phyloP scores from a whole-genome alignment of 176 grass and related monocot species.

The Aegilops tauschii region DNA sequence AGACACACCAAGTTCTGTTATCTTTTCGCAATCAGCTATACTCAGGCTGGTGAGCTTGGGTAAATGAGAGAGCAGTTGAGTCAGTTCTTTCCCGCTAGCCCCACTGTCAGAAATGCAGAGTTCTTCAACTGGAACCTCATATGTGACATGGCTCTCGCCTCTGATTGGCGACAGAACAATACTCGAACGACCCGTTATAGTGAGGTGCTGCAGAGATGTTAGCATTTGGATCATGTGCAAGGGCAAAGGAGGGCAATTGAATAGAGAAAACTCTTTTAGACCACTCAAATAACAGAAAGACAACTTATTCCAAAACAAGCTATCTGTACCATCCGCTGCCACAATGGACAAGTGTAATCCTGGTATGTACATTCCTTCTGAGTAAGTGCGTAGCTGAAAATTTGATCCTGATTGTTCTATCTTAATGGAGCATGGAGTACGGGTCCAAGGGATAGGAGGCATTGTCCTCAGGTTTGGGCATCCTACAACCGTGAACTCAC shows the following conservation, averaged over 20 bases:
- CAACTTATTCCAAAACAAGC: neutral
- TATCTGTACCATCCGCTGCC: neutral
- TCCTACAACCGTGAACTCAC: neutral
- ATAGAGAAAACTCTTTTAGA: accelerated
- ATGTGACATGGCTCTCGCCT: neutral
- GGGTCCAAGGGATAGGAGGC: neutral
- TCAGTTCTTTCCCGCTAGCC: neutral
- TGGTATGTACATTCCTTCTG: accelerated
- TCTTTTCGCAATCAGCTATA: no score
- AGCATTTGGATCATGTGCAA: neutral
- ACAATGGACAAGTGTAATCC: accelerated
- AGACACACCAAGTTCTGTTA: no score
- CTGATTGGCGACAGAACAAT: neutral
- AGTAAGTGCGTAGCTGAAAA: accelerated
- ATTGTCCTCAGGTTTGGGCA: neutral
- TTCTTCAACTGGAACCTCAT: neutral
- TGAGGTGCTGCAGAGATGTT: neutral
- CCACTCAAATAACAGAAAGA: neutral
- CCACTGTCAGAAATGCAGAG: accelerated
- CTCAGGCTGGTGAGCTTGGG: no score
- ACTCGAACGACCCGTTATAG: accelerated
- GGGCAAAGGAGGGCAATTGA: accelerated
- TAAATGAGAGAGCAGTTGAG: neutral
- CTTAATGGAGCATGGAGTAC: neutral
- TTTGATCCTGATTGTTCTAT: neutral